Percentiles rank a stretch among this genome's conserved stretches.
Conservation (phyloP, 1,139 yeast genomes). For the Pichia norvegensis region DNA sequence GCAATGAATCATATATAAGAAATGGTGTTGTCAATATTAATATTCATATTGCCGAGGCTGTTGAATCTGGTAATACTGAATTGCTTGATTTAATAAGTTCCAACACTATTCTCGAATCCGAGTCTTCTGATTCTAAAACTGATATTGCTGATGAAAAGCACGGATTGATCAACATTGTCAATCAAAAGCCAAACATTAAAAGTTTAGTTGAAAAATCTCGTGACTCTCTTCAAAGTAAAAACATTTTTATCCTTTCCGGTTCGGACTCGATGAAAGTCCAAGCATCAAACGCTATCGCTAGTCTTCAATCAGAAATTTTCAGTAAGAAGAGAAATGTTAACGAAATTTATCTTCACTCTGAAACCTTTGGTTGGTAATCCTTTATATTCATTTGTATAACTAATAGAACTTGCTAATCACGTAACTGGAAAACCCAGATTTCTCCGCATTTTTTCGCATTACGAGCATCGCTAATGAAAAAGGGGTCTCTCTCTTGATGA, state of each 20-base stretch:
- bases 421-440: too few species aligned
- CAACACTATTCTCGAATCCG: constrained; percentile 18
- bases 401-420: too few species aligned
- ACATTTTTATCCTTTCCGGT: constrained; percentile 47
- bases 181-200: constrained; percentile 31
- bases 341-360: constrained; percentile 53
- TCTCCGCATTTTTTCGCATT: too few species aligned
- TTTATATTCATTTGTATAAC: not conserved
- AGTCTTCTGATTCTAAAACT: not conserved
- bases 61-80: not conserved
- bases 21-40: constrained; percentile 12
- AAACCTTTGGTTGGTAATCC: constrained; percentile 48
- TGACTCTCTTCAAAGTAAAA: constrained; percentile 31
- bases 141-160: not conserved
- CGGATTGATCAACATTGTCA: constrained; percentile 13
- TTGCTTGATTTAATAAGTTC: not conserved
- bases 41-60: constrained; percentile 17
- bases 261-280: constrained; percentile 37
- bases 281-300: constrained; percentile 41
- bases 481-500: too few species aligned
- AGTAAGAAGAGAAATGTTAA: constrained; percentile 22
- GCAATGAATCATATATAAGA: constrained; percentile 6
- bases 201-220: constrained; percentile 16
- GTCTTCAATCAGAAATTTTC: constrained; percentile 28
- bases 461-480: too few species aligned